Percentiles rank a stretch among this genome's conserved stretches.
These are phyloP conservation scores for Chenopodium formosanum DNA, from an alignment of 148 eudicot genomes.

Conservation along the genomic window DNA sequence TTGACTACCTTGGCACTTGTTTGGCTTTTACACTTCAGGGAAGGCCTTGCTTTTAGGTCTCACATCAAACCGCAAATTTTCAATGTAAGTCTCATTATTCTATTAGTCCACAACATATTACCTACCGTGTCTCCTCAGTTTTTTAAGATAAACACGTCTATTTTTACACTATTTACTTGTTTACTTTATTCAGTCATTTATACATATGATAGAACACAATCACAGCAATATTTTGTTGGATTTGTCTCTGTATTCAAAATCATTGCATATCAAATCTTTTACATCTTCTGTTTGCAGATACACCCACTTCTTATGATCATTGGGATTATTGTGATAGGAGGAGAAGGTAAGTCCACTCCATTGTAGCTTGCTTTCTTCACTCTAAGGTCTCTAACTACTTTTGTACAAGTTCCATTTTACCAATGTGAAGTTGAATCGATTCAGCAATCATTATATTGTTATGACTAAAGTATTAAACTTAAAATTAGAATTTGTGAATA, in stretches of 20 bases:
- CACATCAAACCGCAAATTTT: conserved; percentile 42
- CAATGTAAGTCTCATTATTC: conserved; percentile 39
- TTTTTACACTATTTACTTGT: too few relatives aligned
- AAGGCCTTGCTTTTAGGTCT: conserved; percentile 56
- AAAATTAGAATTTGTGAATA: too few relatives aligned
- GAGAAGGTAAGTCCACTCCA: conserved; percentile 43
- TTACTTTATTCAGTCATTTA: too few relatives aligned
- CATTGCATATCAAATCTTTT: neutral
- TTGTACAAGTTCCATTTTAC: neutral
- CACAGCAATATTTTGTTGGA: too few relatives aligned
- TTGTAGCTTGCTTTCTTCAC: neutral
- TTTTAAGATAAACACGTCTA: too few relatives aligned
- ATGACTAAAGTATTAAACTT: too few relatives aligned
- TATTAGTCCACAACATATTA: too few relatives aligned
- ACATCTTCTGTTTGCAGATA: conserved; percentile 31
- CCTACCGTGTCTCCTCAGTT: neutral
- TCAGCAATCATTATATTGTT: too few relatives aligned
- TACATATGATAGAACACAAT: too few relatives aligned
- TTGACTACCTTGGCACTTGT: conserved; percentile 39
- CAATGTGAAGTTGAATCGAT: too few relatives aligned
- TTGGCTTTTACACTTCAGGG: conserved; percentile 61
- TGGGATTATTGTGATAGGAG: conserved; percentile 41
- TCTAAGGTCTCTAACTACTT: neutral
- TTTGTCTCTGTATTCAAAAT: too few relatives aligned
- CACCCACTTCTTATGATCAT: conserved; percentile 54